These are phyloP conservation scores for Cyberlindnera meyerae DNA, from an alignment of 805 yeast genomes.

Conservation along the genomic window DNA sequence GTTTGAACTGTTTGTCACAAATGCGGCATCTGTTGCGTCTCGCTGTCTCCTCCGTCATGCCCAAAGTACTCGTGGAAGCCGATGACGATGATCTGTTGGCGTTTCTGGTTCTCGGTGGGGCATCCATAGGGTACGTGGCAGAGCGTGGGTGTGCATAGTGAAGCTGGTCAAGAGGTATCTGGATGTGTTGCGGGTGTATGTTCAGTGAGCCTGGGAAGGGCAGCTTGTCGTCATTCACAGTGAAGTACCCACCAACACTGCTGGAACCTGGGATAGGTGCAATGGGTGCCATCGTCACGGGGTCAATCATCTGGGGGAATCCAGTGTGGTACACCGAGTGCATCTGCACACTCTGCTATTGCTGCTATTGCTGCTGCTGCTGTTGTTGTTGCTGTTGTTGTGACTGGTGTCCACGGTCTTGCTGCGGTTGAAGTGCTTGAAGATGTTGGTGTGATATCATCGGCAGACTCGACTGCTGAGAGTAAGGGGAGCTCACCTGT, in stretches of 20 bases:
- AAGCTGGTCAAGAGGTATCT: constrained; percentile 1
- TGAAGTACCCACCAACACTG: background rate
- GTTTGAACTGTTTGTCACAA: constrained; percentile 72
- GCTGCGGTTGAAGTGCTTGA: constrained; percentile 3
- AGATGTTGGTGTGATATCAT: background rate
- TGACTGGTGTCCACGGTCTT: constrained; percentile 1
- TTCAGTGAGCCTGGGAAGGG: constrained; percentile 25
- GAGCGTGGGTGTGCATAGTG: constrained; percentile 16
- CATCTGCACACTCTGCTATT: too few relatives aligned
- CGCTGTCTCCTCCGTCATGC: constrained; percentile 42
- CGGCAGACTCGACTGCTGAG: too few relatives aligned
- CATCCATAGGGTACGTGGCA: constrained; percentile 16
- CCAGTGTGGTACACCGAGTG: too few relatives aligned
- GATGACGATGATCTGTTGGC: constrained; percentile 12
- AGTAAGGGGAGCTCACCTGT: too few relatives aligned
- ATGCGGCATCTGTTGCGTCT: constrained; percentile 42
- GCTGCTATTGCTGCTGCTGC: background rate
- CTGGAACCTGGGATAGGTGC: background rate
- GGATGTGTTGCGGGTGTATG: constrained; percentile 3
- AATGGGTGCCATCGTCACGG: background rate
- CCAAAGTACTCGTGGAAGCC: constrained; percentile 18
- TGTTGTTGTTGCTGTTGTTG: constrained; percentile 2
- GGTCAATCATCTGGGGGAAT: too few relatives aligned
- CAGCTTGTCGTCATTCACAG: constrained; percentile 12
- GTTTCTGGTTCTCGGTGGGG: constrained; percentile 4